Evolutionary conservation across 768 basidiomycete species (phyloP).

Genomic region (Rhizopogon vesiculosus): DNA sequence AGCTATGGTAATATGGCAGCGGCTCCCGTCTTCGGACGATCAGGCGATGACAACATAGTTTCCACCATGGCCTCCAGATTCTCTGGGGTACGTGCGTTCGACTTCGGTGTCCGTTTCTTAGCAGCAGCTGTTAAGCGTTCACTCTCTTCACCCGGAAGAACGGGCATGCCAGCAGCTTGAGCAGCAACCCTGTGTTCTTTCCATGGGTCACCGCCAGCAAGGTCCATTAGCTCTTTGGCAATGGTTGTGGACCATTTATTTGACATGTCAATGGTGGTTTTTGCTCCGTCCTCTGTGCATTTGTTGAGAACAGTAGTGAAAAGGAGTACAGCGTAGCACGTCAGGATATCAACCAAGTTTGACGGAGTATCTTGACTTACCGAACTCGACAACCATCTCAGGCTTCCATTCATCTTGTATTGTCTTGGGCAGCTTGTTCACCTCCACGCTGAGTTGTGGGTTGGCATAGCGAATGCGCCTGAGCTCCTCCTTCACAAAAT

Average conservation of each 20-base stretch:
- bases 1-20: slow-evolving; percentile 33
- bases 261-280: slow-evolving; percentile 47
- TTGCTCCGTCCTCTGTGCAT: slow-evolving; percentile 43
- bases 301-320: not conserved
- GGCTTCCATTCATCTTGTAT: slow-evolving; percentile 55
- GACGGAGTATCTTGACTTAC: slow-evolving; percentile 38
- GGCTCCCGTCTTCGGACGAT: slow-evolving; percentile 32
- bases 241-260: slow-evolving; percentile 69
- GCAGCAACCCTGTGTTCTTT: slow-evolving; percentile 47
- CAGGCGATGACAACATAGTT: slow-evolving; percentile 25
- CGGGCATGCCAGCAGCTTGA: slow-evolving; percentile 40
- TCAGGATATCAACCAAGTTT: not conserved
- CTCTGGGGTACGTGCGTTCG: slow-evolving; percentile 5
- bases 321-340: not conserved
- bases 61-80: slow-evolving; percentile 21
- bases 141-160: slow-evolving; percentile 41
- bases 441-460: slow-evolving; percentile 56
- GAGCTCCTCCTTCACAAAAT: slow-evolving; percentile 77
- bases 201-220: slow-evolving; percentile 60
- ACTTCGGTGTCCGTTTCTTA: slow-evolving; percentile 10
- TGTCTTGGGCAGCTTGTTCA: slow-evolving; percentile 51
- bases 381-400: slow-evolving; percentile 54
- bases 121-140: slow-evolving; percentile 16
- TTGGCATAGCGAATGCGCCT: slow-evolving; percentile 77
- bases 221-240: slow-evolving; percentile 64